Base-by-base conservation (phyloP, 441 rosid genomes). In the Bruguiera hainesii region DNA sequence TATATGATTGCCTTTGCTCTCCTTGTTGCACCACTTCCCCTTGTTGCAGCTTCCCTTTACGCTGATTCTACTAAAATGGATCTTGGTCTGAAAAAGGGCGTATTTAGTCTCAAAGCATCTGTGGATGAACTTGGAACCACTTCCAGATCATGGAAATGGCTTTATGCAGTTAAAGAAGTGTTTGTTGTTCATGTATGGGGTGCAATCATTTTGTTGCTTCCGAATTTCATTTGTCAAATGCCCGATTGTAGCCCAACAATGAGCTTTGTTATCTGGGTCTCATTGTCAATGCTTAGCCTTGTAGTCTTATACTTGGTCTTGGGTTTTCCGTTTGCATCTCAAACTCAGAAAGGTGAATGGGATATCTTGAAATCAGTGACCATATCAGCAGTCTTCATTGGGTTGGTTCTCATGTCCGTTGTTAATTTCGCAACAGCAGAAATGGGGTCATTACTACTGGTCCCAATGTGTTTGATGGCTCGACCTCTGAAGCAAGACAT, bases 1-100 rank as follows among this genome's bases (percentile, higher is more conserved):
- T 91, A 94, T 89, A 91, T 94, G 98, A 85, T 94, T 66, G 89
- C 97, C 31, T 91, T 94, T 73, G 97, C 96, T 13, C 90, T 94
- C 61, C 89, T 94, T 46, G 84, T 94, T 13, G 96, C 96, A 59
- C 90, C 99, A 55, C 94, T 94, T 69, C 96, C 99, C 7, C 71
- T 89, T 68, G 93, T 83, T 49, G 96, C 96, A 63, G 97, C 98
- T 56, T 84, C 97, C 66, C 91, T 94, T 35, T 94, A 91, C 73
- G 68, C 75, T 56, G 85, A 82, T 61, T 85, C 83, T 30, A 82
- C 71, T 76, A 66, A 71, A 50, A 19, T 80, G 57, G 78, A 71
- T 61, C 52, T 75, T 31, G 77, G 77, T 63, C 42, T 60, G n/a
- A 65, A 79, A 57, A 46, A 60, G 39, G 78, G 70, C 59, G 65